Conservation (phyloP, 352 stramenopile species). For the Phytopythium cucurbitacearum region DNA sequence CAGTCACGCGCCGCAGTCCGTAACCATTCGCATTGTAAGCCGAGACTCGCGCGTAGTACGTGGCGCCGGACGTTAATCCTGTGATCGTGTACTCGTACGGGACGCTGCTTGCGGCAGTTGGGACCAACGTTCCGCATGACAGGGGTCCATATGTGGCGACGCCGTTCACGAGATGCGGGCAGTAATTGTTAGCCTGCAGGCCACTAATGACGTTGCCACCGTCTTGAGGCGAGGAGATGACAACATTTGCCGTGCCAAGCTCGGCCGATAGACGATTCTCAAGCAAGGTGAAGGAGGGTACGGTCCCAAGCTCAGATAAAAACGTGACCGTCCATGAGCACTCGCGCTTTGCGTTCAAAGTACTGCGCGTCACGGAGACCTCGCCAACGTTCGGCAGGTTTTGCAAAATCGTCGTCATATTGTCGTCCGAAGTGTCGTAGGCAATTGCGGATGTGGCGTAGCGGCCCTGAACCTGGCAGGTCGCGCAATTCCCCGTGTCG, state of each 20-base stretch:
- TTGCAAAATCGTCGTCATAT: slow-evolving; percentile 81
- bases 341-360: slow-evolving; percentile 42
- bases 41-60: slow-evolving; percentile 70
- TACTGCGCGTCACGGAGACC: slow-evolving; percentile 61
- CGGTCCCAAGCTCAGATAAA: slow-evolving; percentile 46
- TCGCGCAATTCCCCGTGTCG: slow-evolving; percentile 75
- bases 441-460: slow-evolving; percentile 73
- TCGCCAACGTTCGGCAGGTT: slow-evolving; percentile 94
- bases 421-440: slow-evolving; percentile 41
- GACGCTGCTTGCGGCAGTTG: background rate
- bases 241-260: slow-evolving; percentile 30
- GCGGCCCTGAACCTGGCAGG: slow-evolving; percentile 65
- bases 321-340: slow-evolving; percentile 84
- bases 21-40: slow-evolving; percentile 66
- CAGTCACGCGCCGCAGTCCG: slow-evolving; percentile 48
- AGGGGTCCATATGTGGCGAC: too few species aligned
- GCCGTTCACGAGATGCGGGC: slow-evolving; percentile 15
- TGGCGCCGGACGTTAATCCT: slow-evolving; percentile 48
- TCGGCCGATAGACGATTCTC: slow-evolving; percentile 43
- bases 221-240: slow-evolving; percentile 21
- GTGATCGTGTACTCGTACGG: slow-evolving; percentile 55
- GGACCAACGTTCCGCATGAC: too few species aligned
- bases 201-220: slow-evolving; percentile 16
- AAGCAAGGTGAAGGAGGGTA: slow-evolving; percentile 42
- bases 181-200: slow-evolving; percentile 43